phyloP scores from a whole-genome alignment of 257 asterid genomes.

The Salvia hispanica region DNA sequence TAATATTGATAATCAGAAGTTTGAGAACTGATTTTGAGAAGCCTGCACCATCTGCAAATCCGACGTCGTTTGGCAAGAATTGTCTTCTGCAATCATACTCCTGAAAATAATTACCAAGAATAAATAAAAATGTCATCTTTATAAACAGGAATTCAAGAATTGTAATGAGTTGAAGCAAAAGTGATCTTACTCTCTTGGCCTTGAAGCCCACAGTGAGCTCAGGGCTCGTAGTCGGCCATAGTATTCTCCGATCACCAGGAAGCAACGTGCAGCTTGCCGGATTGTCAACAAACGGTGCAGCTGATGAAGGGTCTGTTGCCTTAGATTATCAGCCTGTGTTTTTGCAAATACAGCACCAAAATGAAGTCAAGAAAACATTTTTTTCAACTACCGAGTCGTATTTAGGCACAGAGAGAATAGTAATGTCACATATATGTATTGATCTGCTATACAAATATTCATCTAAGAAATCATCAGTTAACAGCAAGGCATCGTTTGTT shows the following conservation, averaged over 20 bases:
- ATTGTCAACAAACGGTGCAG: constrained; percentile 70
- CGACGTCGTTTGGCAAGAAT: constrained; percentile 67
- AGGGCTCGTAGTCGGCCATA: constrained; percentile 84
- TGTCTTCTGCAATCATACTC: constrained; percentile 57
- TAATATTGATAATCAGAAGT: constrained; percentile 42
- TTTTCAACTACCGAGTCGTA: too few species aligned
- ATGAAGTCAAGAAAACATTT: not conserved
- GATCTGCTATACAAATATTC: not conserved
- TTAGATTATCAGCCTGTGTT: constrained; percentile 82
- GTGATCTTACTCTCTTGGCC: constrained; percentile 83
- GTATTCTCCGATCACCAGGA: constrained; percentile 86
- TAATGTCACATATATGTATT: not conserved
- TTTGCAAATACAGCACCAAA: not conserved
- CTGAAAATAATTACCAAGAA: constrained; percentile 36
- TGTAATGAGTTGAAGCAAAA: not conserved
- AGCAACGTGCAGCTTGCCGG: constrained; percentile 83
- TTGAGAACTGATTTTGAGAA: constrained; percentile 72
- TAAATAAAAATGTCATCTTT: too few species aligned
- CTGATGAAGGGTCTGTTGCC: constrained; percentile 91
- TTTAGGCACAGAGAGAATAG: too few species aligned
- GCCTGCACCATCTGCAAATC: constrained; percentile 74
- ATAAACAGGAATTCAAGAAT: too few species aligned
- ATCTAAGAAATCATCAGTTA: not conserved
- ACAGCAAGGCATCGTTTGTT: too few species aligned
- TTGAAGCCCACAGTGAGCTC: constrained; percentile 91